A percentile compares a stretch with the other conserved stretches of the same genome.
phyloP scores from a whole-genome alignment of 768 basidiomycete species.

The Boletus vinaceobasis region DNA sequence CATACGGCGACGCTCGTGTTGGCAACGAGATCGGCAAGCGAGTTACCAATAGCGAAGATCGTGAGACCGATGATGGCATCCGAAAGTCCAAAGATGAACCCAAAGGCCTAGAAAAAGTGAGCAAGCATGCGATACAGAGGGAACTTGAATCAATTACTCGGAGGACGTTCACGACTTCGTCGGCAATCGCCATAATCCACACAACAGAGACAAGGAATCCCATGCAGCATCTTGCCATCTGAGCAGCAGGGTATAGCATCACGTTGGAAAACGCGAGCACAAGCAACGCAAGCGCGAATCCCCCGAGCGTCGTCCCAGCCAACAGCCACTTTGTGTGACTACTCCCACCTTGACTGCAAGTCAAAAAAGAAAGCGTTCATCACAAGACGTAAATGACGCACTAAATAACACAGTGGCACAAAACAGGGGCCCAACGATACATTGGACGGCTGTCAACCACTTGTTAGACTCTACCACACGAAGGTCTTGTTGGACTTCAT shows the following conservation, averaged over 20 bases:
- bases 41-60: constrained; percentile 95
- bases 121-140: background rate
- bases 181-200: constrained; percentile 98
- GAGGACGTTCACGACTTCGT: constrained; percentile 90
- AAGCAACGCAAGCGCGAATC: constrained; percentile 49
- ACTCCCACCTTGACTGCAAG: constrained; percentile 28
- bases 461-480: constrained; percentile 69
- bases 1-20: constrained; percentile 91
- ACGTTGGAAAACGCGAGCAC: constrained; percentile 59
- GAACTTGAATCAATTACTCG: constrained; percentile 48
- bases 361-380: background rate
- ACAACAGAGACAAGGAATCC: constrained; percentile 89
- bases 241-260: constrained; percentile 53
- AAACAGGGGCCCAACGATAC: constrained; percentile 77
- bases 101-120: constrained; percentile 66
- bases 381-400: constrained; percentile 36
- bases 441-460: constrained; percentile 84
- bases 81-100: constrained; percentile 90
- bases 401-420: constrained; percentile 74
- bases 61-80: constrained; percentile 97
- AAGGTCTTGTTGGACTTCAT: constrained; percentile 66
- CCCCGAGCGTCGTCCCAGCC: constrained; percentile 51
- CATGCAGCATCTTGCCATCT: constrained; percentile 78
- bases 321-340: constrained; percentile 48
- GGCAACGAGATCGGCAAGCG: constrained; percentile 93